phyloP scores from a whole-genome alignment of 257 asterid species.

The Fraxinus excelsior region DNA sequence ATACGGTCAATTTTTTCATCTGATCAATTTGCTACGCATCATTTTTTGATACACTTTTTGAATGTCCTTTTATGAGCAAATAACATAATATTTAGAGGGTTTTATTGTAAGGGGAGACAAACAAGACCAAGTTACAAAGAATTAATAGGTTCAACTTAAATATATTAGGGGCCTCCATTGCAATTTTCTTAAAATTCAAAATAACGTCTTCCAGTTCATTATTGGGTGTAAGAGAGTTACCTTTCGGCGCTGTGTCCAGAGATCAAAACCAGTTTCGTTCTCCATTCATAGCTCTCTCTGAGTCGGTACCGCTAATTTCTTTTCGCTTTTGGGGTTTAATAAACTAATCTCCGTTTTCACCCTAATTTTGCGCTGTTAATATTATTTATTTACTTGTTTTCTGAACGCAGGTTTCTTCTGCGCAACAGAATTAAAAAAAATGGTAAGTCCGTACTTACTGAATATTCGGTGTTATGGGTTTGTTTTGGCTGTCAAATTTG shows the following conservation, averaged over 20 bases:
- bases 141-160: background rate
- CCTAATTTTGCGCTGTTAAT: background rate
- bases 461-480: background rate
- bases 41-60: too few species aligned
- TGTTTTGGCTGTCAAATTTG: background rate
- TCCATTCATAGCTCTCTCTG: background rate
- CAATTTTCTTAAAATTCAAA: background rate
- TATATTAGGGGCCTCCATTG: background rate
- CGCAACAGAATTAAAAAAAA: background rate
- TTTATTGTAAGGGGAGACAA: too few species aligned
- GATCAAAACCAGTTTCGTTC: background rate
- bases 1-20: too few species aligned
- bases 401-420: background rate
- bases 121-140: background rate
- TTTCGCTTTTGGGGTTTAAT: background rate
- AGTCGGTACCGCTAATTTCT: background rate
- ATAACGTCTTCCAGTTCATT: background rate
- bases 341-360: background rate
- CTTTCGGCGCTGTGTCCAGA: background rate
- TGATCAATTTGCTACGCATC: too few species aligned
- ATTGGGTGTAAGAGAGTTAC: background rate
- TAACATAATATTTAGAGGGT: too few species aligned
- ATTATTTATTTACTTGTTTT: background rate
- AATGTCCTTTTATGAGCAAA: too few species aligned
- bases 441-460: background rate